Base-by-base conservation (phyloP, 2,329 filamentous ascomycete species). In the Cladophialophora bantiana region DNA sequence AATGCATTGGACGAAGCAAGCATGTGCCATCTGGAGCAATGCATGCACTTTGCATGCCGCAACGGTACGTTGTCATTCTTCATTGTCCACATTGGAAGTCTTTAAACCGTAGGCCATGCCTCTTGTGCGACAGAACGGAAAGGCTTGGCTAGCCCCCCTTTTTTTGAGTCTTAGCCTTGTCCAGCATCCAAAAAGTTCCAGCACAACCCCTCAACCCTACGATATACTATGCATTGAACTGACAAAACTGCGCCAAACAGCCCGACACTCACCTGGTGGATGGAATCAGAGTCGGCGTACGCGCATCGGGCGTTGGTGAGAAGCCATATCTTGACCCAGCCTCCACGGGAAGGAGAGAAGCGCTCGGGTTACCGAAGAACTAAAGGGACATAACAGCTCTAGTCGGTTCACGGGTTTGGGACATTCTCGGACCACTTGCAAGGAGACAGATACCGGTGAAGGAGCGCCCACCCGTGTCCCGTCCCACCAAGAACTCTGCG, bases 261-360 rank as follows among this genome's bases (percentile, higher is more conserved):
- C 67, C 67, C 13, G 67, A 69, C 34, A 69, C 67, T 26, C 67
- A 69, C 26, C 59, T 69, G 26, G 67, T 67, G 1, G 67, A 60
- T 10, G 68, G 66, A 32, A 34, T 56, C 48, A 48, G 68, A 53
- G 45, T 56, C 20, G 69, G 69, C 36, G 68, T 69, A n/a, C 65
- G 69, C 18, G 69, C 67, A 12, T 68, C 68, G 7, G 68, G 64
- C 15, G 55, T 71, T 34, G 69, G 69, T 7, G 69, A 71, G 59
- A 65, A 55, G 35, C 69, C 69, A 5, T 71, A 71, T 50, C 59
- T 71, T 12, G 68, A 71, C 48, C 68, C 66, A 2, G 66, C 65
- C 7, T 67, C 64, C 3, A 75, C 66, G 10, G 66, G 73, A 9
- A 69, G 75, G 40, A 68, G 74, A 7, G 73, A 76, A 62, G 74